A percentile compares a stretch with the other conserved stretches of the same genome.
phyloP scores from a whole-genome alignment of 2,329 filamentous ascomycete genomes.

The Cladosporium sphaerospermum region DNA sequence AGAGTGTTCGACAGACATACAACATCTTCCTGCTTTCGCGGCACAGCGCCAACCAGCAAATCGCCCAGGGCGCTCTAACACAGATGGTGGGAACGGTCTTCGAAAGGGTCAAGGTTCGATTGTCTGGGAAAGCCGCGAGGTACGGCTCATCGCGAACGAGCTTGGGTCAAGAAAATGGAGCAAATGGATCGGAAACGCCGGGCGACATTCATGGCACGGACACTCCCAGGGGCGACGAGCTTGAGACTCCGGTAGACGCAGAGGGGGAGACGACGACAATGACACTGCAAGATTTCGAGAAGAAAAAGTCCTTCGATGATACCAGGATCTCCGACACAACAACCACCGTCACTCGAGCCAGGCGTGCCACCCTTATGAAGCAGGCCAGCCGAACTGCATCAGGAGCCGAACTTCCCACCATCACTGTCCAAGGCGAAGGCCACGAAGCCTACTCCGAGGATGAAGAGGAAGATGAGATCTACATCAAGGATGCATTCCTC shows the following conservation, averaged over 20 bases:
- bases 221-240: conserved; percentile 23
- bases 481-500: conserved; percentile 92
- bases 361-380: conserved; percentile 29
- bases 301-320: conserved; percentile 60
- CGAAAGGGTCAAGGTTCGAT: conserved; percentile 78
- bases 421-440: conserved; percentile 27
- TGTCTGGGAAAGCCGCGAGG: conserved; percentile 81
- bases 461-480: conserved; percentile 89
- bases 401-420: conserved; percentile 37
- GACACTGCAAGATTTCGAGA: conserved; percentile 64
- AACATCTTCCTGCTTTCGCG: conserved; percentile 97
- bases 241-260: conserved; percentile 37
- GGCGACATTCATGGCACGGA: conserved; percentile 21
- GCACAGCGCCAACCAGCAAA: conserved; percentile 89
- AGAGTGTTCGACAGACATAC: conserved; percentile 95
- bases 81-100: conserved; percentile 99
- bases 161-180: conserved; percentile 27
- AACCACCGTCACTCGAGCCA: conserved; percentile 59
- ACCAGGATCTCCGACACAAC: conserved; percentile 60
- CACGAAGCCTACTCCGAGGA: conserved; percentile 56
- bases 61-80: conserved; percentile 91
- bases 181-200: conserved; percentile 24
- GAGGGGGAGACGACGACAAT: conserved; percentile 46
- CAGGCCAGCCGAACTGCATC: conserved; percentile 36
- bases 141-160: conserved; percentile 47